Evolutionary conservation across 768 basidiomycete species (phyloP).

Genomic region (Boletus vinaceobasis): DNA sequence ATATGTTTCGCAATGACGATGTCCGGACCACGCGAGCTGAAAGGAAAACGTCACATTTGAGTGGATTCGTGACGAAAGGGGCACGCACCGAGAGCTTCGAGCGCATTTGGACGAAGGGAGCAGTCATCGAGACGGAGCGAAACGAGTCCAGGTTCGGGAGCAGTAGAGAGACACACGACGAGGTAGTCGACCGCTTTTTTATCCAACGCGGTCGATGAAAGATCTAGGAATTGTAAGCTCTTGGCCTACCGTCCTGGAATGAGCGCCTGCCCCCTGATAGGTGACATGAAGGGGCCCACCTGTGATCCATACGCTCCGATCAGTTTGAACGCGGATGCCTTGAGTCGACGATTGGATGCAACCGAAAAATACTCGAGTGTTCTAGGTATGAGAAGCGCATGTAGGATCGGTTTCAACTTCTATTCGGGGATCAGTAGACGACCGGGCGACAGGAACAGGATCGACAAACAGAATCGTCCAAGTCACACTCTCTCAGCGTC

Average conservation of each 20-base stretch:
- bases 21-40: constrained; percentile 79
- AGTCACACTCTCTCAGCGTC: constrained; percentile 79
- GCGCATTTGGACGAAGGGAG: constrained; percentile 60
- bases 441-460: not conserved
- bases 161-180: constrained; percentile 56
- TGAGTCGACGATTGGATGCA: constrained; percentile 82
- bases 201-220: constrained; percentile 84
- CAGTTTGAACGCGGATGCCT: constrained; percentile 69
- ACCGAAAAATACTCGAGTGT: constrained; percentile 80
- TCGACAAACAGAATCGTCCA: constrained; percentile 69
- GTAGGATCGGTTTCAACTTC: constrained; percentile 86
- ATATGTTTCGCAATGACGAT: constrained; percentile 83
- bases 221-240: constrained; percentile 79
- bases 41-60: not conserved
- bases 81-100: constrained; percentile 77
- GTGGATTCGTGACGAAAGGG: not conserved
- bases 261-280: not conserved
- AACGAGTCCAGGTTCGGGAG: constrained; percentile 47
- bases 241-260: constrained; percentile 50
- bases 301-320: constrained; percentile 78
- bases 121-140: constrained; percentile 91
- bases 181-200: constrained; percentile 83
- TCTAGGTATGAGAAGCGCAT: constrained; percentile 81
- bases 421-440: constrained; percentile 26
- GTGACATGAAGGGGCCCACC: constrained; percentile 35